Evolutionary conservation across 2,329 filamentous ascomycete species (phyloP), one percentile per base, ranked within the genome.

Genomic region (Bipolaris victoriae): DNA sequence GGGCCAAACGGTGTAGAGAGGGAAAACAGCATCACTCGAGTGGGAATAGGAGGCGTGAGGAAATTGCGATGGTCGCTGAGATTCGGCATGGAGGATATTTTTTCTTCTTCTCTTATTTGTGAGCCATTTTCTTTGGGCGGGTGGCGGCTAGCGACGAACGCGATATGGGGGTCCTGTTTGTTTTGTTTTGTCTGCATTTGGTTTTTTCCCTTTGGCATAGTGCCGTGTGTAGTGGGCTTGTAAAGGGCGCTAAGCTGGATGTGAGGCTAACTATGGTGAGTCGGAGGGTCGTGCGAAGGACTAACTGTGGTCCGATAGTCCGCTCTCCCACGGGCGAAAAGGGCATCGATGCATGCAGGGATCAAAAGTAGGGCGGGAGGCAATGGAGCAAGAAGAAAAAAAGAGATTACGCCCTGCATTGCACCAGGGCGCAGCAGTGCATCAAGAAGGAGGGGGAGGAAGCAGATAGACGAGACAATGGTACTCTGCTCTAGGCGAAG

Each of bases 401-500:
- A 55, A 39, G 64, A 66, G 60, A 66, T 66, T 66, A 58, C 55
- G 45, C 43, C 24, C 35, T 16, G 41, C 45, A 29, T 18, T n/a
- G 39, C 16, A 35, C 36, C 44, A n/a, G n/a, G 36, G 29, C 20
- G 22, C 29, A 20, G 37, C 33, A 16, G 6, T 13, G 37, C 24
- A 26, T 26, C 24, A 26, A 7, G 24, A 26, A 22, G 24, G 36
- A 36, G 16, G 22, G 36, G 7, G n/a, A 26, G 13, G 22, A 7
- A 5, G 2, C 9, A 33, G 35, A 13, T 16, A 5, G 10, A 15
- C 18, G 16, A 31, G 26, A 29, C 26, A 6, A 29, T 6, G 26
- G 26, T 10, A 29, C 2, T 29, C 2, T 29, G 9, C 7, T 29
- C 2, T n/a, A 40, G 22, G 31, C 31, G 40, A 9, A n/a, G 22